Evolutionary conservation across 352 stramenopile genomes (phyloP).

Genomic region (Pythium rishiriense): DNA sequence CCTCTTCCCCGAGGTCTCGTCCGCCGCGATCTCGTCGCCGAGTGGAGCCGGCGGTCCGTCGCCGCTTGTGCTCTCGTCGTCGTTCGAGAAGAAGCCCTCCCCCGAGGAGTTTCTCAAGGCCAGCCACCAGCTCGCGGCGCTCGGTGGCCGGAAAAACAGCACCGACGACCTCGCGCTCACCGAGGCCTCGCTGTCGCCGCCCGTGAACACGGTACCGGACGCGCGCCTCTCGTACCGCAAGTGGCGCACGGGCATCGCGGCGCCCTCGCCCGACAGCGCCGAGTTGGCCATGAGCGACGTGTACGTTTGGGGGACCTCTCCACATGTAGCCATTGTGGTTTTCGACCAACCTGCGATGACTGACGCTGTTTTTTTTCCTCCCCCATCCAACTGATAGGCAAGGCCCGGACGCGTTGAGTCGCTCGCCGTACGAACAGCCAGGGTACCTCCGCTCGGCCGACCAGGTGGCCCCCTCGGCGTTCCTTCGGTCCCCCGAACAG

Average conservation of each 20-base stretch:
- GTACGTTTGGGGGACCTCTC: too few relatives aligned
- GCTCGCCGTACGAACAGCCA: slow-evolving; percentile 60
- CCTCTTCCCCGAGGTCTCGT: slow-evolving; percentile 21
- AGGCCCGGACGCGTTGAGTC: slow-evolving; percentile 49
- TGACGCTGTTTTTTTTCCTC: background rate
- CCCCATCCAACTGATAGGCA: slow-evolving; percentile 25
- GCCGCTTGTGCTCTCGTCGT: slow-evolving; percentile 18
- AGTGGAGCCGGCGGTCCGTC: slow-evolving; percentile 7
- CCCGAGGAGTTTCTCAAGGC: slow-evolving; percentile 23
- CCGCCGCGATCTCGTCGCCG: slow-evolving; percentile 38
- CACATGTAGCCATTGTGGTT: background rate
- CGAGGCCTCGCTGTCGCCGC: slow-evolving; percentile 46
- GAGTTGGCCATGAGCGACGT: slow-evolving; percentile 56
- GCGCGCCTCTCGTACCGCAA: slow-evolving; percentile 75
- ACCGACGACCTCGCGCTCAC: slow-evolving; percentile 59
- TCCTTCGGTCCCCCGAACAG: slow-evolving; percentile 43
- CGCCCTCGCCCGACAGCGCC: slow-evolving; percentile 21
- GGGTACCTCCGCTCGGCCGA: slow-evolving; percentile 29
- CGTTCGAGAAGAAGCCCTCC: slow-evolving; percentile 26
- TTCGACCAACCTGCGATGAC: background rate
- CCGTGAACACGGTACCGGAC: slow-evolving; percentile 56
- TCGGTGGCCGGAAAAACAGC: slow-evolving; percentile 51
- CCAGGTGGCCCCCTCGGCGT: slow-evolving; percentile 14
- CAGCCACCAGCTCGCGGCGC: slow-evolving; percentile 7
- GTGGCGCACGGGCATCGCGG: slow-evolving; percentile 55